Evolutionary conservation across 805 yeast species (phyloP).

Genomic region (Candida chilensis): DNA sequence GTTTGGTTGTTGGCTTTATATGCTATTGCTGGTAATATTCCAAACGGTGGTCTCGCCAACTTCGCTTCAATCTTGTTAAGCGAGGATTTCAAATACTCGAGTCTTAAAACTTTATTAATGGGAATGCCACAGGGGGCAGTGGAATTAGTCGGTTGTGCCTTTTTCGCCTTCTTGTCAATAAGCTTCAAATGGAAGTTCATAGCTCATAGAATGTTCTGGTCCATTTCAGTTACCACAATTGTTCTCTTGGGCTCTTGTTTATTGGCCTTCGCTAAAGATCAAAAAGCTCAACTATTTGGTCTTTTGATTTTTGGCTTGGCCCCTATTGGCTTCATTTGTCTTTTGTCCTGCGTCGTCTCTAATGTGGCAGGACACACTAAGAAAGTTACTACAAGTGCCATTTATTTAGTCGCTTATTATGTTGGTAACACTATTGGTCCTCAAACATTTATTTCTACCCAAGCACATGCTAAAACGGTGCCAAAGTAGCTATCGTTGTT

Average conservation of each 20-base stretch:
- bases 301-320: conserved; percentile 7
- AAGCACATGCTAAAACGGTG: conserved; percentile 56
- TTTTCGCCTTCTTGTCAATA: conserved; percentile 19
- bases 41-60: conserved; percentile 47
- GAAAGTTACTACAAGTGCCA: conserved; percentile 49
- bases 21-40: conserved; percentile 27
- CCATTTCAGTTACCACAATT: conserved; percentile 8
- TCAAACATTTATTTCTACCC: conserved; percentile 48
- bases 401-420: conserved; percentile 56
- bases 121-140: conserved; percentile 40
- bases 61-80: conserved; percentile 35
- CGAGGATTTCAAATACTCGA: conserved; percentile 26
- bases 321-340: too few species aligned
- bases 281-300: conserved; percentile 9
- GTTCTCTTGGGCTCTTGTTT: conserved; percentile 9
- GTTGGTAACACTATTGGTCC: conserved; percentile 69
- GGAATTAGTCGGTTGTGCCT: conserved; percentile 26
- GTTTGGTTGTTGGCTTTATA: conserved; percentile 36
- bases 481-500: conserved; percentile 42
- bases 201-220: conserved; percentile 13
- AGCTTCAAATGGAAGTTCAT: too few species aligned
- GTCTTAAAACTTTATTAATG: conserved; percentile 29
- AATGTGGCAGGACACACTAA: conserved; percentile 71
- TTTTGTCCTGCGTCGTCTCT: conserved; percentile 30
- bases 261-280: conserved; percentile 11